Base-by-base conservation (phyloP, 2,329 filamentous ascomycete genomes). In the Nemania sp. region DNA sequence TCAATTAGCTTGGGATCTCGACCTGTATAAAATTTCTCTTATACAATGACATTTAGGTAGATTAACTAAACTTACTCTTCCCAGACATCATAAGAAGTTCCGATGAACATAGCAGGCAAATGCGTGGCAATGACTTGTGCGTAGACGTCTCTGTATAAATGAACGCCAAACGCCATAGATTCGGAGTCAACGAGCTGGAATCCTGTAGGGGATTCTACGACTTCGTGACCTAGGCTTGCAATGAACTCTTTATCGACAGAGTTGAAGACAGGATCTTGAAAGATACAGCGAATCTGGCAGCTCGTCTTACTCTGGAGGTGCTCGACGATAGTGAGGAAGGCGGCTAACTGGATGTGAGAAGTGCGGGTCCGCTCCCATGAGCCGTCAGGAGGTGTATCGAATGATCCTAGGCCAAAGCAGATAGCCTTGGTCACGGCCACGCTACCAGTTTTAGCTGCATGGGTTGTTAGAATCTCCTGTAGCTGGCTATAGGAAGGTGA, bases 101-200 rank as follows among this genome's bases (percentile, higher is more conserved):
- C 90, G 15, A 92, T 82, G 13, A 89, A 87, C 1, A 90, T 73
- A 0, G 80, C 82, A 0, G 90, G 89, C 1, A 82, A 72, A 0
- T 78, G 70, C 0, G 77, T 74, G 1, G 79, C 73, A 1, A 92
- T 78, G 0, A 88, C 82, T 5, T 81, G 76, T 24, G 84, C 80
- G 57, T 88, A 92, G 47, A 86, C 82, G 43, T 79, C 81, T 24
- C 80, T 81, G 64, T 89, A 88, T 66, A 89, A 82, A 58, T 92
- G 90, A 0, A 92, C 83, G 1, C 87, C 89, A 70, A 87, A 92
- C 1, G 91, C 80, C 1, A 93, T 75, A 0, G 87, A 85, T 0
- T 79, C 73, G 0, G 74, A 55, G 18, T 83, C 81, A 10, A 92
- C 81, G 5, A 82, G 72, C 0, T 82, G 76, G 71, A 88, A 89